phyloP scores from a whole-genome alignment of 257 asterid genomes.

The Gardenia jasminoides region DNA sequence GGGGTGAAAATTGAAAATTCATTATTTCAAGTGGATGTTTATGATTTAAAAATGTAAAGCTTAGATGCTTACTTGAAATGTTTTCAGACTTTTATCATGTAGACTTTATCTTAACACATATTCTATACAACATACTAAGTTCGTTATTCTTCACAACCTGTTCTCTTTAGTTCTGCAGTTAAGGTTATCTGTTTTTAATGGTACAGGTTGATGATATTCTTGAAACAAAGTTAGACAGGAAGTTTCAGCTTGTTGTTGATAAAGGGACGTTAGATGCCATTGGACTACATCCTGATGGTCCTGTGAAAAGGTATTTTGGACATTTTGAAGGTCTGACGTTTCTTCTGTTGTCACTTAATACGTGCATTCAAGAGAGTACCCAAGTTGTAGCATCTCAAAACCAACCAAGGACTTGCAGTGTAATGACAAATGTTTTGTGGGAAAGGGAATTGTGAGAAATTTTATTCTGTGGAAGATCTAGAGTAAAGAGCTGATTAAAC shows the following conservation, averaged over 20 bases:
- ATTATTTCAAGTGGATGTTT: not conserved
- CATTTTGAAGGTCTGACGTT: conserved; percentile 2
- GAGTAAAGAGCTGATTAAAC: not conserved
- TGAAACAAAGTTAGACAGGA: conserved; percentile 76
- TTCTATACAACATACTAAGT: not conserved
- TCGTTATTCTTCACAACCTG: not conserved
- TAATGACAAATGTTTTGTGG: not conserved
- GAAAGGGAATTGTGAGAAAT: not conserved
- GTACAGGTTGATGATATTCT: conserved; percentile 90
- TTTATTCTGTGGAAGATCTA: not conserved
- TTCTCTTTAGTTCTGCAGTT: conserved; percentile 10
- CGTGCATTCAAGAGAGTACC: not conserved
- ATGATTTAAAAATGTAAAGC: not conserved
- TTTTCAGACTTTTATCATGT: not conserved
- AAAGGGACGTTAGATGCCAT: conserved; percentile 98
- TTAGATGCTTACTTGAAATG: no score
- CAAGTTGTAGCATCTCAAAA: not conserved
- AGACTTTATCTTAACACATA: not conserved
- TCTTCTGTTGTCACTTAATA: not conserved
- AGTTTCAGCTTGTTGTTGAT: conserved; percentile 83
- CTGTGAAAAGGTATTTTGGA: conserved; percentile 64
- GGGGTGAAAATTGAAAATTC: not conserved
- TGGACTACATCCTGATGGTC: conserved; percentile 97
- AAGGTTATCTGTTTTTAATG: conserved; percentile 19
- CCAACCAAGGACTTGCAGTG: not conserved